Evolutionary conservation across 495 filamentous ascomycete species (phyloP), one percentile per base, ranked within the genome.

Genomic region (Chaetomidium leptoderma): DNA sequence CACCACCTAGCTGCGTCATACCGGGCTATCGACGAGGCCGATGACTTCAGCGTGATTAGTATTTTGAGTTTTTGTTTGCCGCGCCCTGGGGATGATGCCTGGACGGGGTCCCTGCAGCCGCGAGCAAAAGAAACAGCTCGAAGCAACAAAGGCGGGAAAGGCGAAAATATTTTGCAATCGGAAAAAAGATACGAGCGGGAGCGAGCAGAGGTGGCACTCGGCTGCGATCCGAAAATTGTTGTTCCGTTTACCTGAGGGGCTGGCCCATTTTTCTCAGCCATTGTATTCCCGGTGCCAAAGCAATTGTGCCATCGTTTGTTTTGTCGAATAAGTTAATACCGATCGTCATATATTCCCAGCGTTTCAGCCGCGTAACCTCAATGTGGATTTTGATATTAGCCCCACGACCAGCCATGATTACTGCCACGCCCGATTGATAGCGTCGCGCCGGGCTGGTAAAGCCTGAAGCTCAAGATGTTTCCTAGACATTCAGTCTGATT

Each of bases 311-410:
- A 16, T 10, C 16, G 30, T 24, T 40, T 60, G 52, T 50, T 55
- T 60, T 55, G 35, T 53, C 42, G 44, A 30, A 30, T 29, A 21
- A 48, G 17, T 35, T 54, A 27, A 59, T 59, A 54, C 57, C 49
- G 57, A 59, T 59, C 57, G 37, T 43, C 57, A 23, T 40, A 48
- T 53, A 42, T 37, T 50, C 17, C 48, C 48, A 36, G 21, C 8
- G 37, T 59, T 52, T 44, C 35, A 44, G 27, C 6, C 16, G n/a
- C 23, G 39, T 21, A 19, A 6, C 16, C 10, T n/a, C 4, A 17
- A 37, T 11, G 33, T 14, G 33, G 29, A 29, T 10, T 8, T 24
- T 17, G 13, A 35, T 9, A 10, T 52, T 52, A 27, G 23, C 49
- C 49, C 49, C 49, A 3, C 21, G 16, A 40, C 26, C 2, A 3